Evolutionary conservation across 495 filamentous ascomycete genomes (phyloP).

Genomic region (Tuber microsphaerosporum): DNA sequence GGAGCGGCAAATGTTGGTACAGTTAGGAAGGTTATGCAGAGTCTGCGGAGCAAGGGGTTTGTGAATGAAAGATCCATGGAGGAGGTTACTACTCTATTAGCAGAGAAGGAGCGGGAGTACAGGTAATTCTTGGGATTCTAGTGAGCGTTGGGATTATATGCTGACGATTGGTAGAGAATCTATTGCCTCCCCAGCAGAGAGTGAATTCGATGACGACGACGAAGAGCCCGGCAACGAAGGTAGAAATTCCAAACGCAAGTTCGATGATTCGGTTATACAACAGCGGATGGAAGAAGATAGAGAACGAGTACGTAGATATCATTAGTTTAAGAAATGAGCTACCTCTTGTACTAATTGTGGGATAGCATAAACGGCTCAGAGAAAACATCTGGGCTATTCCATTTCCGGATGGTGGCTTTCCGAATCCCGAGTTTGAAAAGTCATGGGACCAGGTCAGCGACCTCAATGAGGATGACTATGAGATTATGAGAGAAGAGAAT

Average conservation of each 20-base stretch:
- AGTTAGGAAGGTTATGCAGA: constrained; percentile 59
- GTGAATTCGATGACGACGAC: constrained; percentile 42
- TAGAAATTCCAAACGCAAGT: constrained; percentile 44
- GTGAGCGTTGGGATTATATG: constrained; percentile 18
- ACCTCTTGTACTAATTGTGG: constrained; percentile 1
- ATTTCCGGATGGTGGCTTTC: constrained; percentile 44
- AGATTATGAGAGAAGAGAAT: constrained; percentile 64
- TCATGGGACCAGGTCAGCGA: constrained; percentile 76
- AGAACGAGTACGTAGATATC: constrained; percentile 51
- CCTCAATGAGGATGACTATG: constrained; percentile 73
- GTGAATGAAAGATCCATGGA: constrained; percentile 28
- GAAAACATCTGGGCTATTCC: constrained; percentile 86
- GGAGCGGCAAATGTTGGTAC: constrained; percentile 93
- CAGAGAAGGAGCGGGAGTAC: constrained; percentile 34
- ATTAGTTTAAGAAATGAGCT: background rate
- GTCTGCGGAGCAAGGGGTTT: constrained; percentile 24
- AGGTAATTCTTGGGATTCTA: constrained; percentile 21
- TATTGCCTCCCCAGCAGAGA: constrained; percentile 42
- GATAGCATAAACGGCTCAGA: constrained; percentile 68
- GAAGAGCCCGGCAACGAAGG: constrained; percentile 42
- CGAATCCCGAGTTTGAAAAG: constrained; percentile 60
- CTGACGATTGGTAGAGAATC: constrained; percentile 24
- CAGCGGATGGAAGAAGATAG: constrained; percentile 95
- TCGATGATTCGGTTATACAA: constrained; percentile 83
- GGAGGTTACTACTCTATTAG: constrained; percentile 23